Evolutionary conservation across 2,329 filamentous ascomycete genomes (phyloP).

Genomic region (Fusarium miscanthi): DNA sequence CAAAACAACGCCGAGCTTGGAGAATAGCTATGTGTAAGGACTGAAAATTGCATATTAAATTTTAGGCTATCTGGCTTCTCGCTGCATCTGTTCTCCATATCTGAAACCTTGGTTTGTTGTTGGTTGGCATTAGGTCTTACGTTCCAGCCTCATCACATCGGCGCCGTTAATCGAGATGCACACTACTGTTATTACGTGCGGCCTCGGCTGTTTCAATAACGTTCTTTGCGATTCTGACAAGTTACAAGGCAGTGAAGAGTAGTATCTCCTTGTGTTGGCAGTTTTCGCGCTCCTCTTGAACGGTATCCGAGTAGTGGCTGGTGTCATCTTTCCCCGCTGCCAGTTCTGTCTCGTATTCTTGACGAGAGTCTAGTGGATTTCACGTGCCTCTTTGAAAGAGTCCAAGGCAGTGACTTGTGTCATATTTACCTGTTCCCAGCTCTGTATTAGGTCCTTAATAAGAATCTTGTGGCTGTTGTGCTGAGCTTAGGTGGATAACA

Average conservation of each 20-base stretch:
- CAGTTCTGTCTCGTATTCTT: too few relatives aligned
- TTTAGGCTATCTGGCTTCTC: background rate
- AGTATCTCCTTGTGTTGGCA: background rate
- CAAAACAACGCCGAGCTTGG: too few relatives aligned
- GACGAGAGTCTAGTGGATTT: too few relatives aligned
- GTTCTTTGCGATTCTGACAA: background rate
- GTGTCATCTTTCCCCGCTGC: background rate
- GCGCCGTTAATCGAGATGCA: background rate
- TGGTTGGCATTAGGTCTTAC: background rate
- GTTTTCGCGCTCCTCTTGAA: background rate
- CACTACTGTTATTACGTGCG: background rate
- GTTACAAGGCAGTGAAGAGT: background rate
- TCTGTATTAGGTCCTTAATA: background rate
- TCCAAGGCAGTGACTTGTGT: too few relatives aligned
- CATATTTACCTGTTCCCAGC: background rate
- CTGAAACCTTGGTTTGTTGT: background rate
- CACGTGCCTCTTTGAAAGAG: too few relatives aligned
- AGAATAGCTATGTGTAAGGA: too few relatives aligned
- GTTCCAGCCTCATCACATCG: background rate
- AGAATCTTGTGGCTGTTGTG: background rate
- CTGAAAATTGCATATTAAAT: too few relatives aligned
- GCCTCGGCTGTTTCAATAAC: background rate
- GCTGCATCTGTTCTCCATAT: background rate
- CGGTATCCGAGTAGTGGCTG: background rate
- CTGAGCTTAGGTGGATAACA: background rate